A percentile compares a stretch with the other conserved stretches of the same genome.
These are phyloP conservation scores for Thielaviopsis cerberus DNA, from an alignment of 2,329 filamentous ascomycete species.

Conservation along the genomic window DNA sequence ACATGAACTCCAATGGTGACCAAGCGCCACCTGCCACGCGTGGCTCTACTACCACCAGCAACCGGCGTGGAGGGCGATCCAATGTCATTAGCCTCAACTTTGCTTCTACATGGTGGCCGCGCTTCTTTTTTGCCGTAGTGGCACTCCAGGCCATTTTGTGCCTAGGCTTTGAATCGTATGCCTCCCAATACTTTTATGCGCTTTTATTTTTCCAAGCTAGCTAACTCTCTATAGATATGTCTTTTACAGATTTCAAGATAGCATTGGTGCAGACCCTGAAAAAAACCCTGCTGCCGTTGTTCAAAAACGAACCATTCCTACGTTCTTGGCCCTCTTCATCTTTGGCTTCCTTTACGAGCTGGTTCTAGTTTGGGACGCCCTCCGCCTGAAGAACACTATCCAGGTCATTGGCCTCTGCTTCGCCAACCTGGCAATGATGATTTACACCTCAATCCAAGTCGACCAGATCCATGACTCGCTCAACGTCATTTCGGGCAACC, in stretches of 20 bases:
- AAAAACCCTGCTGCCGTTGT: slow-evolving; percentile 23
- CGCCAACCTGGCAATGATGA: slow-evolving; percentile 76
- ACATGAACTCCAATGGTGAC: slow-evolving; percentile 6
- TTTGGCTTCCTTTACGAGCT: slow-evolving; percentile 92
- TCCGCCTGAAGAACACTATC: slow-evolving; percentile 93
- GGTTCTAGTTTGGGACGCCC: slow-evolving; percentile 76
- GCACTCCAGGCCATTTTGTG: slow-evolving; percentile 61
- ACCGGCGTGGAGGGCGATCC: not conserved
- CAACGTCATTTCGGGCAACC: slow-evolving; percentile 8
- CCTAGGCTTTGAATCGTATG: slow-evolving; percentile 72
- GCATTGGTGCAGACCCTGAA: slow-evolving; percentile 23
- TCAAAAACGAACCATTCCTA: slow-evolving; percentile 61
- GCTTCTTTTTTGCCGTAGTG: slow-evolving; percentile 60
- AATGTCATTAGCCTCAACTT: slow-evolving; percentile 37
- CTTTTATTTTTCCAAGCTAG: not conserved
- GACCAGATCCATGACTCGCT: slow-evolving; percentile 74
- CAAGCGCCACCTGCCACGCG: not conserved
- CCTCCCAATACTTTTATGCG: slow-evolving; percentile 13
- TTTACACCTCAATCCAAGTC: slow-evolving; percentile 85
- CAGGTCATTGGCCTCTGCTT: slow-evolving; percentile 89
- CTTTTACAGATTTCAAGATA: slow-evolving; percentile 68
- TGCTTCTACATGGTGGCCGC: slow-evolving; percentile 73
- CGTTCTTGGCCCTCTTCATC: slow-evolving; percentile 89
- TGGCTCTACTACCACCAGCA: not conserved
- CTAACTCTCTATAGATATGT: slow-evolving; percentile 46